These are phyloP conservation scores for Cryptococcus jaspeensis DNA, from an alignment of 1,284 basidiomycete genomes.

Conservation along the genomic window DNA sequence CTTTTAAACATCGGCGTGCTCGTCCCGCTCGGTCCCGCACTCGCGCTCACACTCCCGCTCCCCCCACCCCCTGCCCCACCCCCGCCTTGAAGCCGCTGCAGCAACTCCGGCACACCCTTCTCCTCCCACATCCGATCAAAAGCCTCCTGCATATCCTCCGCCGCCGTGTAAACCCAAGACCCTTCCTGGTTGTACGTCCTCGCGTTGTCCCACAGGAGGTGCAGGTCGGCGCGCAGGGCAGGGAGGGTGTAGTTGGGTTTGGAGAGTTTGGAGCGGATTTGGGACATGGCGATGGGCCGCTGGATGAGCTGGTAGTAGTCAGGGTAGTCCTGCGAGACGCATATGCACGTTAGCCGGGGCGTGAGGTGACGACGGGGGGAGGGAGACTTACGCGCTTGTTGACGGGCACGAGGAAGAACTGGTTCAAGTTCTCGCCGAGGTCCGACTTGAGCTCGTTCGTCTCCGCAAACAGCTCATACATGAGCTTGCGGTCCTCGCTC, in stretches of 20 bases:
- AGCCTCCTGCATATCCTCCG: constrained; percentile 84
- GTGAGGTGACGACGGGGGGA: not conserved
- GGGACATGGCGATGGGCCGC: constrained; percentile 80
- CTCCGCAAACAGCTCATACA: constrained; percentile 61
- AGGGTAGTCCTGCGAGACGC: constrained; percentile 60
- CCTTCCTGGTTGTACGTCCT: constrained; percentile 69
- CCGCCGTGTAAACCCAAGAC: constrained; percentile 90
- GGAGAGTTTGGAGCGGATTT: constrained; percentile 78
- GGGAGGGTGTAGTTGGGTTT: constrained; percentile 73
- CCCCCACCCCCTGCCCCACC: not conserved
- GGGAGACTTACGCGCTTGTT: constrained; percentile 61
- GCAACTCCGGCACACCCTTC: constrained; percentile 23
- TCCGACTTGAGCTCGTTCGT: constrained; percentile 50
- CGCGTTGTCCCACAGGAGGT: constrained; percentile 89
- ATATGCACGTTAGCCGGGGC: no score
- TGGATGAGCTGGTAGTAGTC: constrained; percentile 78
- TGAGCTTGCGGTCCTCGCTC: constrained; percentile 26
- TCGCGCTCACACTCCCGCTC: not conserved
- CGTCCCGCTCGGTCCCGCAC: constrained; percentile 33
- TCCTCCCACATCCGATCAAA: constrained; percentile 61
- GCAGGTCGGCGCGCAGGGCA: constrained; percentile 74
- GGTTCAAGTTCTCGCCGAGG: constrained; percentile 72
- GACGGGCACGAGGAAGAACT: constrained; percentile 77
- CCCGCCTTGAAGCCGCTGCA: not conserved
- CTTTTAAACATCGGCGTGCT: constrained; percentile 48